These are phyloP conservation scores for Talaromyces piceae DNA, from an alignment of 2,329 filamentous ascomycete genomes.

Conservation along the genomic window DNA sequence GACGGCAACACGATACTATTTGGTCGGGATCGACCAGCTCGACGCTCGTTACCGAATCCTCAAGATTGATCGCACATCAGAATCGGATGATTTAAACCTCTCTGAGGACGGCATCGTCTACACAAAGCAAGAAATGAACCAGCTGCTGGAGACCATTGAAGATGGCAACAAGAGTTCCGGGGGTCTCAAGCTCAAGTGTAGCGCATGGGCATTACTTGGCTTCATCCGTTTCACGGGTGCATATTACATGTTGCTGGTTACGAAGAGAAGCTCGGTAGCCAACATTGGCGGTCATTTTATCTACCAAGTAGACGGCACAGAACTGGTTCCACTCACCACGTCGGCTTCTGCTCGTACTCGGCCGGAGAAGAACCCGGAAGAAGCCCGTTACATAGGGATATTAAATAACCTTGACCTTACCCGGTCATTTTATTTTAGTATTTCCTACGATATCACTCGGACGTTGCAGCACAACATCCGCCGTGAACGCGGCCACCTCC, in stretches of 20 bases:
- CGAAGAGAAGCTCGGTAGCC: slow-evolving; percentile 90
- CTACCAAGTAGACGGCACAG: slow-evolving; percentile 90
- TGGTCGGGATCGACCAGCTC: slow-evolving; percentile 85
- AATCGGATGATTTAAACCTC: slow-evolving; percentile 69
- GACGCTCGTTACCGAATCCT: slow-evolving; percentile 84
- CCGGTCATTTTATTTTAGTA: slow-evolving; percentile 94
- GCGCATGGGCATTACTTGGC: slow-evolving; percentile 85
- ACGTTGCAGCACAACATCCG: slow-evolving; percentile 90
- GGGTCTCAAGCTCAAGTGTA: slow-evolving; percentile 81
- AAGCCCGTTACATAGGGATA: slow-evolving; percentile 80
- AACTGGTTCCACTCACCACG: slow-evolving; percentile 78
- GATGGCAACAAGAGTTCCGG: slow-evolving; percentile 89
- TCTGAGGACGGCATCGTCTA: slow-evolving; percentile 95
- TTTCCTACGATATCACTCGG: slow-evolving; percentile 90
- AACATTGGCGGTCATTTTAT: slow-evolving; percentile 95
- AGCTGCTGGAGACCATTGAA: slow-evolving; percentile 88
- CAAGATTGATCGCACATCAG: slow-evolving; percentile 86
- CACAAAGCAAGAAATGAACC: slow-evolving; percentile 82
- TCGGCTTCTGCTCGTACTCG: slow-evolving; percentile 59
- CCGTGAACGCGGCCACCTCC: slow-evolving; percentile 64
- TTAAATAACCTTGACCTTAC: slow-evolving; percentile 86
- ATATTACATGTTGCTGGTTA: slow-evolving; percentile 96
- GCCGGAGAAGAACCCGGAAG: slow-evolving; percentile 78
- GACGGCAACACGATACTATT: slow-evolving; percentile 85
- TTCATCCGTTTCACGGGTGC: slow-evolving; percentile 94